Evolutionary conservation across 2,329 filamentous ascomycete genomes (phyloP).

Genomic region (Xylaria sp.): DNA sequence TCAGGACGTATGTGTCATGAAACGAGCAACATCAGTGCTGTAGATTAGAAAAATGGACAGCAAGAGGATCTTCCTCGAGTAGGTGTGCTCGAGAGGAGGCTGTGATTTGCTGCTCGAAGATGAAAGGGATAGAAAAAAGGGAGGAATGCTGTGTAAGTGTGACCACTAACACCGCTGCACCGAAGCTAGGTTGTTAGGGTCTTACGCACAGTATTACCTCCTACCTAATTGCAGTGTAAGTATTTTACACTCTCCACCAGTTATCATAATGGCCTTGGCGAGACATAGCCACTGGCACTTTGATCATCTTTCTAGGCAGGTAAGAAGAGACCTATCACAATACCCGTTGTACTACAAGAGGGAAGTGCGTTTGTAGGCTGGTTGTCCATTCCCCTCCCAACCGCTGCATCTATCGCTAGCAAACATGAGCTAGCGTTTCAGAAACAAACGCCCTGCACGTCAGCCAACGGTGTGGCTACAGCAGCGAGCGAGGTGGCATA

Average conservation of each 20-base stretch:
- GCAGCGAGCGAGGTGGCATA: not conserved
- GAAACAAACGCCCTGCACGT: conserved; percentile 10
- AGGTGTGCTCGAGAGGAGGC: not conserved
- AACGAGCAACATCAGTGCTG: not conserved
- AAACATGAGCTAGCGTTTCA: conserved; percentile 18
- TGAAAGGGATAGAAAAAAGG: conserved; percentile 22
- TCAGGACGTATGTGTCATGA: not conserved
- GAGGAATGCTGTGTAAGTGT: not conserved
- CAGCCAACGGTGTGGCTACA: not conserved
- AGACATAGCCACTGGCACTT: too few species aligned
- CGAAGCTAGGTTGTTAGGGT: not conserved
- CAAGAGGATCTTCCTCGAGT: not conserved
- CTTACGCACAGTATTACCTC: too few species aligned
- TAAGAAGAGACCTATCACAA: not conserved
- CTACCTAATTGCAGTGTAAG: too few species aligned
- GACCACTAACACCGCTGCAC: not conserved
- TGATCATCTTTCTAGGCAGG: not conserved
- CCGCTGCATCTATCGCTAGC: not conserved
- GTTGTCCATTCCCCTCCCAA: not conserved
- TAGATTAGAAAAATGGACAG: conserved; percentile 4
- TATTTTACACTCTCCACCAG: too few species aligned
- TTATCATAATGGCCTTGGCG: too few species aligned
- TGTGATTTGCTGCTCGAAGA: conserved; percentile 20
- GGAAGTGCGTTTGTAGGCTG: not conserved
- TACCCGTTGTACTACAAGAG: not conserved